Evolutionary conservation across 192 early-diverging fungal genomes (phyloP).

Genomic region (Coemansia sp.): DNA sequence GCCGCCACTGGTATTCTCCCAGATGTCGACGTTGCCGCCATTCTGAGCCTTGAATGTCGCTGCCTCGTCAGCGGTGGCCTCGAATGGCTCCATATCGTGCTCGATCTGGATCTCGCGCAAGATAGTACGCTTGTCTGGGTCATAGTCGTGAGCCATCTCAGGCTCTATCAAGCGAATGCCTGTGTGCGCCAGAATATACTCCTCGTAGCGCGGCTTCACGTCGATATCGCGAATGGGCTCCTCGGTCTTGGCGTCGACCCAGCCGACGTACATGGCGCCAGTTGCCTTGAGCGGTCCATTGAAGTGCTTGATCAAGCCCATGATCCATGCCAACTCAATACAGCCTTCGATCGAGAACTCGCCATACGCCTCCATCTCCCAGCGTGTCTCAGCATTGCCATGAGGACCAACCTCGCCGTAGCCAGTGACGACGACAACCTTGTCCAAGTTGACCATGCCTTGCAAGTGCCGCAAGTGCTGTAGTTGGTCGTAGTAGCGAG

Average conservation of each 20-base stretch:
- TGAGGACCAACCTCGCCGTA: conserved; percentile 92
- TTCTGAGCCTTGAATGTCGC: conserved; percentile 80
- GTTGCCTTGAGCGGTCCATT: conserved; percentile 42
- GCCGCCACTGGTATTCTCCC: conserved; percentile 55
- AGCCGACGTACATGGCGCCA: conserved; percentile 59
- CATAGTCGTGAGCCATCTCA: conserved; percentile 78
- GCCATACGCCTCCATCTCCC: conserved; percentile 93
- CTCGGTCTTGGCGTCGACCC: conserved; percentile 83
- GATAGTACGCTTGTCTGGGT: conserved; percentile 81
- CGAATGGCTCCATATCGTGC: conserved; percentile 84
- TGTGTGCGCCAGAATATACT: conserved; percentile 80
- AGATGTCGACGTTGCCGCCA: conserved; percentile 72
- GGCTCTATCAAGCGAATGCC: conserved; percentile 72
- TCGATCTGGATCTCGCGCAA: conserved; percentile 86
- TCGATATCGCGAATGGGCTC: conserved; percentile 85
- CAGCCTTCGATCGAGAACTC: conserved; percentile 58
- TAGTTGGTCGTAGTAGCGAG: conserved; percentile 66
- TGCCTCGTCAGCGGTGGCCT: conserved; percentile 86
- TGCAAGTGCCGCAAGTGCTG: conserved; percentile 67
- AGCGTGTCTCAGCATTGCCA: conserved; percentile 88
- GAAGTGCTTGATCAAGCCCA: conserved; percentile 91
- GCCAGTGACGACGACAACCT: conserved; percentile 87
- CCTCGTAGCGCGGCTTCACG: conserved; percentile 87
- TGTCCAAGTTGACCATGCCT: conserved; percentile 87
- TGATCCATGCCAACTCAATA: conserved; percentile 97